phyloP scores from a whole-genome alignment of 2,329 filamentous ascomycete species.

The Neurospora sp. region DNA sequence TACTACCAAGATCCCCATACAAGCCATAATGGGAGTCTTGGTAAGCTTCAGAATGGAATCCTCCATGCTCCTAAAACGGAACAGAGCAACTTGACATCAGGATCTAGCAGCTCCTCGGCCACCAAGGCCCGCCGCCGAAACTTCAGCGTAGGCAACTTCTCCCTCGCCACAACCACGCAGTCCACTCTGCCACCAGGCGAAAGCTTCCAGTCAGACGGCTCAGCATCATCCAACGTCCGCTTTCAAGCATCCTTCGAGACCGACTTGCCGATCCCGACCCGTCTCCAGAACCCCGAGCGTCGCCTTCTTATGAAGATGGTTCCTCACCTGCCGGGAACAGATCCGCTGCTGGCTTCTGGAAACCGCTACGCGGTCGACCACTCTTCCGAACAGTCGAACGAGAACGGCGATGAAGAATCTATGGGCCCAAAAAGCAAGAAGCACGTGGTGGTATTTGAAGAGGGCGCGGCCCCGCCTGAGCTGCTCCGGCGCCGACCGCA shows the following conservation, averaged over 20 bases:
- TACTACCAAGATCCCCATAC: background rate
- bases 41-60: background rate
- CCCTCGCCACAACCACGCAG: slow-evolving; percentile 12
- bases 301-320: slow-evolving; percentile 18
- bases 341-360: slow-evolving; percentile 15
- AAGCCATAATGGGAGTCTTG: background rate
- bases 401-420: slow-evolving; percentile 4
- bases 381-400: slow-evolving; percentile 6
- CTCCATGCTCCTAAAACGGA: background rate
- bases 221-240: slow-evolving; percentile 11
- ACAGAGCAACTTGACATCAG: background rate
- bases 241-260: slow-evolving; percentile 17
- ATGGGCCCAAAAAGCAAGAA: slow-evolving; percentile 5
- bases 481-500: slow-evolving; percentile 14
- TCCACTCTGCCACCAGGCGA: background rate
- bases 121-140: slow-evolving; percentile 12
- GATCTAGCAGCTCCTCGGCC: background rate
- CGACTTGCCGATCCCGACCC: background rate
- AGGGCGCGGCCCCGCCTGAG: slow-evolving; percentile 14
- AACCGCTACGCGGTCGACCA: slow-evolving; percentile 16
- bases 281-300: slow-evolving; percentile 7
- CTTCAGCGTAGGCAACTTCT: slow-evolving; percentile 18
- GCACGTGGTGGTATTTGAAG: slow-evolving; percentile 18
- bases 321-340: slow-evolving; percentile 15
- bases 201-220: slow-evolving; percentile 3